Evolutionary conservation across 176 grass and related monocot species (phyloP).

Genomic region (Avena eriantha): DNA sequence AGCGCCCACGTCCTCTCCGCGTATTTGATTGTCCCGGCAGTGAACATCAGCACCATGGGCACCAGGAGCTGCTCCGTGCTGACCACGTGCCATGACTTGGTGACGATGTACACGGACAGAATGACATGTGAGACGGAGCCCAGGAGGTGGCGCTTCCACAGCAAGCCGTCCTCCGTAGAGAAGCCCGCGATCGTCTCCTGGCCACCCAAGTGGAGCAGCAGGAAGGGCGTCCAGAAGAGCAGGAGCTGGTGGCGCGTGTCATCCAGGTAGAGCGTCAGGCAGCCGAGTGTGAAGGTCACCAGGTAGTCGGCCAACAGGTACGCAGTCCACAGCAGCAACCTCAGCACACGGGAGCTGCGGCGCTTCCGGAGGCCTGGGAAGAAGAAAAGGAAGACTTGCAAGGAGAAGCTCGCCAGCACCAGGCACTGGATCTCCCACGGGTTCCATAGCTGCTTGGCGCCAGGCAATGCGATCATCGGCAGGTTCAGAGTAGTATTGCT

Average conservation of each 20-base stretch:
- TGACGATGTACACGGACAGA: too few species aligned
- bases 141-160: conserved; percentile 52
- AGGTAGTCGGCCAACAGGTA: conserved; percentile 52
- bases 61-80: neutral
- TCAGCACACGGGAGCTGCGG: neutral
- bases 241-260: conserved; percentile 3
- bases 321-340: conserved; percentile 25
- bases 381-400: conserved; percentile 43
- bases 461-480: too few species aligned
- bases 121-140: conserved; percentile 11
- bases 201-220: conserved; percentile 58
- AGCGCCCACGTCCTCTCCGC: conserved; percentile 40
- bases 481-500: too few species aligned
- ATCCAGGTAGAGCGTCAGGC: conserved; percentile 11
- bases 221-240: conserved; percentile 57
- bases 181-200: conserved; percentile 52
- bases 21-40: conserved; percentile 44
- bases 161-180: conserved; percentile 50
- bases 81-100: too few species aligned
- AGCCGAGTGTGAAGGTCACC: conserved; percentile 38
- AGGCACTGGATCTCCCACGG: conserved; percentile 39
- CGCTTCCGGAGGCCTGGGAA: conserved; percentile 40
- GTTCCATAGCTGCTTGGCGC: conserved; percentile 9
- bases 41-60: conserved; percentile 39
- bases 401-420: conserved; percentile 39